Conservation (phyloP, 2,329 filamentous ascomycete genomes). For the Colletotrichum gloeosporioides region DNA sequence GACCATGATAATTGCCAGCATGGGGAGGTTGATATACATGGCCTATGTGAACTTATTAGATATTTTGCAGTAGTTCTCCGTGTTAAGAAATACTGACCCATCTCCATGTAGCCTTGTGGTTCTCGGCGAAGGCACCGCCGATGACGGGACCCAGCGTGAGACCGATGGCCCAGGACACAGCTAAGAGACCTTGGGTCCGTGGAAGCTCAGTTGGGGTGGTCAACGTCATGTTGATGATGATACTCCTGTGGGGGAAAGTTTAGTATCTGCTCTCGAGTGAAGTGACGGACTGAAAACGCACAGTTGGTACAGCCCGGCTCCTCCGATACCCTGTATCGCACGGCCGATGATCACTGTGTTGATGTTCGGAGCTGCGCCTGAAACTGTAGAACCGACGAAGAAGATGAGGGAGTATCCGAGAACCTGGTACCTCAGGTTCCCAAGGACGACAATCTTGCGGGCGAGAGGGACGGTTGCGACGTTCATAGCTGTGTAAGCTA, state of each 20-base stretch:
- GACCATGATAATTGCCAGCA: conserved; percentile 42
- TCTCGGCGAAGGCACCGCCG: conserved; percentile 37
- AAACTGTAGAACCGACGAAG: conserved; percentile 31
- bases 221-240: conserved; percentile 26
- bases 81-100: conserved; percentile 27
- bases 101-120: conserved; percentile 43
- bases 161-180: conserved; percentile 29
- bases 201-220: conserved; percentile 28
- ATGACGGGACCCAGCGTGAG: conserved; percentile 26
- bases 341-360: conserved; percentile 35
- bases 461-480: conserved; percentile 38
- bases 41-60: conserved; percentile 17
- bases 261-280: background rate
- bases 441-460: conserved; percentile 36
- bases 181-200: conserved; percentile 29
- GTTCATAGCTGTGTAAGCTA: conserved; percentile 38
- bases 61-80: background rate
- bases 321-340: conserved; percentile 34
- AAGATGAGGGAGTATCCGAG: conserved; percentile 30
- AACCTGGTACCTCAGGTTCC: conserved; percentile 34
- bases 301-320: conserved; percentile 35
- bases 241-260: background rate
- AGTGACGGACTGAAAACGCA: conserved; percentile 13
- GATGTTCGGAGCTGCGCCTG: conserved; percentile 33
- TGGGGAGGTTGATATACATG: conserved; percentile 58